A percentile compares a stretch with the other conserved stretches of the same genome.
Evolutionary conservation across 1,284 basidiomycete species (phyloP).

Genomic region (Pseudozyma sp.): DNA sequence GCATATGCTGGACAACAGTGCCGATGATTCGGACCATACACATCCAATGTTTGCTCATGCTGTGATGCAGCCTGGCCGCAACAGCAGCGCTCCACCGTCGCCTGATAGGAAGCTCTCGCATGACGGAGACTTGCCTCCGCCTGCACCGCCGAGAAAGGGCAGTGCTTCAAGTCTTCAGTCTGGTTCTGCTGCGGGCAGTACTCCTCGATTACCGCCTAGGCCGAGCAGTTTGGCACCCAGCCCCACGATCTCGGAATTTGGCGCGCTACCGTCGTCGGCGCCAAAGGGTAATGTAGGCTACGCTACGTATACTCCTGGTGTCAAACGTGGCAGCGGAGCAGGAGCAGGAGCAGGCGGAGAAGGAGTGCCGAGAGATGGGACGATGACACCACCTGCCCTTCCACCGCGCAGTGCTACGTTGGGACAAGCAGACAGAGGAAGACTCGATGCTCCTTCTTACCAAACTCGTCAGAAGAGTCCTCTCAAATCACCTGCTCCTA

Average conservation of each 20-base stretch:
- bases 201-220: constrained; percentile 31
- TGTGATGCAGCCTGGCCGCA: constrained; percentile 18
- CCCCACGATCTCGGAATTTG: constrained; percentile 42
- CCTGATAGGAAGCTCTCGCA: constrained; percentile 1
- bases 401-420: constrained; percentile 43
- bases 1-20: constrained; percentile 32
- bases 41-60: constrained; percentile 38
- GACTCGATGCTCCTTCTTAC: constrained; percentile 7
- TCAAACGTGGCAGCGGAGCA: constrained; percentile 4
- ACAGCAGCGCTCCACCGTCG: constrained; percentile 1
- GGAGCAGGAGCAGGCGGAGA: neutral
- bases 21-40: constrained; percentile 14
- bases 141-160: constrained; percentile 20
- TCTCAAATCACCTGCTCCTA: constrained; percentile 6
- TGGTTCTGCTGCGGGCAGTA: constrained; percentile 8
- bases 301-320: constrained; percentile 42
- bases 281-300: constrained; percentile 16
- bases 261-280: constrained; percentile 14
- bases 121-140: constrained; percentile 4
- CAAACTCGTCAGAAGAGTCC: constrained; percentile 17
- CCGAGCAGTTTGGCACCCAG: constrained; percentile 26
- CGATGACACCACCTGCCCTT: constrained; percentile 26
- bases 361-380: neutral
- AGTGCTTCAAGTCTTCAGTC: constrained; percentile 20
- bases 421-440: constrained; percentile 9